Percentiles rank a stretch among this genome's conserved stretches.
Evolutionary conservation across 768 basidiomycete species (phyloP).

Genomic region (Coprinellus micaceus): DNA sequence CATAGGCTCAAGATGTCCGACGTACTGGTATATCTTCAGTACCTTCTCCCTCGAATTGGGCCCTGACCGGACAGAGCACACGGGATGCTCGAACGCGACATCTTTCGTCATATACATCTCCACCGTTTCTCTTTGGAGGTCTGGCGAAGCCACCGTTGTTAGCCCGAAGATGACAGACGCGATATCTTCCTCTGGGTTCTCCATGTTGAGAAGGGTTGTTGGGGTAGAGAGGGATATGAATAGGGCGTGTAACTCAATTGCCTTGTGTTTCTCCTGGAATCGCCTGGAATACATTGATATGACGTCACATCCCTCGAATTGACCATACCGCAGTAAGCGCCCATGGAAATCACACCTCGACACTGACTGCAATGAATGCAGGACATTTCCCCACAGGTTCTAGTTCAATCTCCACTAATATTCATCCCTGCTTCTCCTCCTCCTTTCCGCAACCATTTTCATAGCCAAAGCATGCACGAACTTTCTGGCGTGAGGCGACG

Average conservation of each 20-base stretch:
- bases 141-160: conserved; percentile 45
- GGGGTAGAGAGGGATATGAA: neutral
- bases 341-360: too few species aligned
- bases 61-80: conserved; percentile 45
- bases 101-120: conserved; percentile 50
- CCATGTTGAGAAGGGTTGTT: conserved; percentile 29
- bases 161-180: conserved; percentile 39
- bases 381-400: too few species aligned
- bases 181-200: conserved; percentile 54
- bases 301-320: too few species aligned
- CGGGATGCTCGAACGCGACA: conserved; percentile 56
- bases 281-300: too few species aligned
- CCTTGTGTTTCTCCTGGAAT: neutral
- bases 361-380: too few species aligned
- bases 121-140: conserved; percentile 45
- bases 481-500: conserved; percentile 47
- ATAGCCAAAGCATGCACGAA: conserved; percentile 17
- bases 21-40: conserved; percentile 56
- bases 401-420: too few species aligned
- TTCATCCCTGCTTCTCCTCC: conserved; percentile 34
- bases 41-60: conserved; percentile 53
- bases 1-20: neutral
- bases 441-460: neutral
- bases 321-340: too few species aligned
- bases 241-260: neutral